Base-by-base conservation (phyloP, 768 basidiomycete species). In the Boletus speciosus region DNA sequence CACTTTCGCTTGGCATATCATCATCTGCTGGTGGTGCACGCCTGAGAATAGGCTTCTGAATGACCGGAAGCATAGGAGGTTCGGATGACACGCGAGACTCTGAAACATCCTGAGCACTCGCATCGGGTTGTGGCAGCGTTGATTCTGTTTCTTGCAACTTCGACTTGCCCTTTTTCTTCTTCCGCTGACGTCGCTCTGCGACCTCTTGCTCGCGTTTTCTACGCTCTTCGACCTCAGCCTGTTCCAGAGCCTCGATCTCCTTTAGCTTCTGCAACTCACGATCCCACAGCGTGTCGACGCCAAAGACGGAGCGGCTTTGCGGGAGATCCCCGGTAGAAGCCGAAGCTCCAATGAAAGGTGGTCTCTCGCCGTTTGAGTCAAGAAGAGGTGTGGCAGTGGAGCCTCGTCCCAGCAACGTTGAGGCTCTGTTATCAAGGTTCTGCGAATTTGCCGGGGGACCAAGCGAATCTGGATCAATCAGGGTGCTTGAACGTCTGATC, bases 251-350 rank as follows among this genome's bases (percentile, higher is more conserved):
- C 67, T 96, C 86, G 0, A 94, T 89, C 55, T 83, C 77, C 57
- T 81, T 81, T 49, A 96, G 74, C 68, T 90, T 96, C 16, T 71
- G 81, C 77, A 93, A 80, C 70, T 97, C 94, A 38, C 83, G 79
- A 65, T 95, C 88, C 94, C 94, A 96, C 10, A 96, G 63, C n/a
- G 87, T 88, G 68, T 97, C 94, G 1, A 90, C 88, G 2, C 94
- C 94, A 63, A 96, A 97, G 10, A 95, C 91, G n/a, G 93, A 94
- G 53, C 80, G 82, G 37, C 79, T 80, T 39, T 73, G 77, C 0
- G 76, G 52, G 47, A 76, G 66, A 52, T 63, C 73, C 16, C 64
- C 68, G 8, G 66, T 60, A 32, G 67, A 68, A 37, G 71, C 63
- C 11, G 69, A 68, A 25, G 65, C 62, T 15, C 71, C 73, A 6